Base-by-base conservation (phyloP, 176 grass and related monocot genomes). In the Hordeum marinum region DNA sequence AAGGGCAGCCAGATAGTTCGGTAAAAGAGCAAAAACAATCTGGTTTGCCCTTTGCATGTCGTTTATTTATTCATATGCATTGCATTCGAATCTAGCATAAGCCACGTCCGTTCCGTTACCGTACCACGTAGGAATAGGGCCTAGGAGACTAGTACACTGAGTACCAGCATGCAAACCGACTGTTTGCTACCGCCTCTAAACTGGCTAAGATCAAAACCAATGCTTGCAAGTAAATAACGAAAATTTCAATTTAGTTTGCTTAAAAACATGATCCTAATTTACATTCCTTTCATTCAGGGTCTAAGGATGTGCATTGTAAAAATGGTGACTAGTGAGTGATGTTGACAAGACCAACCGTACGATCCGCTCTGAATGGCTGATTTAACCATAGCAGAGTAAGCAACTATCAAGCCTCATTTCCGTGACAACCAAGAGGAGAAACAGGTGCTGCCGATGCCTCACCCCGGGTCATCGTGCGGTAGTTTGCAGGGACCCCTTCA, bases 401-500 rank as follows among this genome's bases (percentile, higher is more conserved):
- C 8, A 72, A 67, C 59, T 58, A 74, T 14, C 18, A 68, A 68
- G 13, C 67, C 79, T 59, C 84, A 39, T 77, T 63, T 69, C 64
- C 40, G 31, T n/a, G 60, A 24, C 14, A 80, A n/a, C n/a, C 31
- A 17, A 40, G 17, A 52, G 48, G 58, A 68, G 25, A 85, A 68
- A 85, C 21, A 35, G 9, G 11, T 50, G 46, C 13, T 50, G 46
- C 46, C 46, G 46, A 4, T 50, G 46, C 46, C 46, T 50, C 46
- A 3, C 13, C 46, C 4, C 14, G 4, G 13, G 46, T 14, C 46
- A 50, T 50, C 46, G 46, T 13, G 46, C 46, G 5, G 46, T 4
- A 2, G 0, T 4, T 9, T 50, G 46, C 0, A 14, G 46, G 46
- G 46, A 50, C 1, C 46, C 46, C 13, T 50, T 50, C 46, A 50